Conservation (phyloP, 2,329 filamentous ascomycete genomes). For the Exserohilum turcica region DNA sequence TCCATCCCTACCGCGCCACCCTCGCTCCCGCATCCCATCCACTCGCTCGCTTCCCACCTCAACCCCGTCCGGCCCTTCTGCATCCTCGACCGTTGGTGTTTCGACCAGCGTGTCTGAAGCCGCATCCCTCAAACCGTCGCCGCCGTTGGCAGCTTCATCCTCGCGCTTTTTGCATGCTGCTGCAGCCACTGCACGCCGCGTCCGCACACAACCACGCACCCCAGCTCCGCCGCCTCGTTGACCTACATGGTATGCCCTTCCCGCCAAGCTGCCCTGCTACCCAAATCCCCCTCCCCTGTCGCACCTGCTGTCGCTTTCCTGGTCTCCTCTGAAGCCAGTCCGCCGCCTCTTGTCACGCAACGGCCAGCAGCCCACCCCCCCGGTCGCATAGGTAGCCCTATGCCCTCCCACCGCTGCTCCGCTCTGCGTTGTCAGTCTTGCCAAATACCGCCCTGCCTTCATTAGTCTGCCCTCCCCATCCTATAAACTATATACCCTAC, state of each 20-base stretch:
- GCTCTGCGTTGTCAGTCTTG: slow-evolving; percentile 42
- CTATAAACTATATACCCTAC: slow-evolving; percentile 45
- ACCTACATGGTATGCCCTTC: slow-evolving; percentile 52
- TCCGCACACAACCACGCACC: slow-evolving; percentile 38
- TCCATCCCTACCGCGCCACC: slow-evolving; percentile 21
- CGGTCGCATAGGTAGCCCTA: slow-evolving; percentile 34
- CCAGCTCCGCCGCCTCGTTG: slow-evolving; percentile 43
- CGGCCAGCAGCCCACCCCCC: slow-evolving; percentile 42
- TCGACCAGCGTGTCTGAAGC: slow-evolving; percentile 26
- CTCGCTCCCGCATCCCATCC: slow-evolving; percentile 15
- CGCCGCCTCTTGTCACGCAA: slow-evolving; percentile 38
- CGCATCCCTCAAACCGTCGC: slow-evolving; percentile 33
- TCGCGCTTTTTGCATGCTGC: slow-evolving; percentile 47
- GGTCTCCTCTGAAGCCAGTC: slow-evolving; percentile 28
- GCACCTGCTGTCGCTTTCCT: slow-evolving; percentile 32
- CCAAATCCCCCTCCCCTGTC: slow-evolving; percentile 36
- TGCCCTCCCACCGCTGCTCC: slow-evolving; percentile 38
- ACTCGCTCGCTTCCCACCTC: slow-evolving; percentile 26
- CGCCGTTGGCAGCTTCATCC: slow-evolving; percentile 38
- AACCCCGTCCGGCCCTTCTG: slow-evolving; percentile 21
- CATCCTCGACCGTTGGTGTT: slow-evolving; percentile 42
- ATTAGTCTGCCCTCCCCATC: slow-evolving; percentile 38
- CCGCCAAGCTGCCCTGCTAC: slow-evolving; percentile 46
- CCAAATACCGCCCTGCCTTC: slow-evolving; percentile 26
- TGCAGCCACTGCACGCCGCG: slow-evolving; percentile 48